Percentiles rank a stretch among this genome's conserved stretches.
Conservation (phyloP, 305 asterid genomes). For the Fraxinus dipetala region DNA sequence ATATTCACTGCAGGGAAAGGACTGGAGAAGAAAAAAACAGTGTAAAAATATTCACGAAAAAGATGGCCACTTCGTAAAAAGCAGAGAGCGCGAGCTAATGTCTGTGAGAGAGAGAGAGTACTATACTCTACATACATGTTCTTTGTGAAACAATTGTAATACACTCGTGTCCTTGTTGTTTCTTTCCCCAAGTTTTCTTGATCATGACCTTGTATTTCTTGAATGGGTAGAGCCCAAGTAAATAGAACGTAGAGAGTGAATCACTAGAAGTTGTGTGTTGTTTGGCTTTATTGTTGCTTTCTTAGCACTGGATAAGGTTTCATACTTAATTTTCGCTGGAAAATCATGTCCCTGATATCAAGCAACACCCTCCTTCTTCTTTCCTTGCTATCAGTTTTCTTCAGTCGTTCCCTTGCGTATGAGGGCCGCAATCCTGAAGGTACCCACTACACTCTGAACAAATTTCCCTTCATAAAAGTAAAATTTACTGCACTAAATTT, state of each 20-base stretch:
- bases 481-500: not conserved
- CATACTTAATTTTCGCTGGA: not conserved
- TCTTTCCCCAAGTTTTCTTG: not conserved
- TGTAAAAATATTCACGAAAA: slow-evolving; percentile 43
- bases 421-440: slow-evolving; percentile 89
- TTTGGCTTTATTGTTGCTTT: not conserved
- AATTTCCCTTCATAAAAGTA: not conserved
- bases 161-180: not conserved
- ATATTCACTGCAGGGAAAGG: slow-evolving; percentile 16
- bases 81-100: not conserved
- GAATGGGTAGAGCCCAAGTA: not conserved
- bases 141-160: not conserved
- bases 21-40: slow-evolving; percentile 24
- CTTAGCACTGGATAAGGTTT: not conserved
- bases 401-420: slow-evolving; percentile 39
- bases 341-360: not conserved
- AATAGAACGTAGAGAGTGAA: not conserved
- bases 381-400: slow-evolving; percentile 33
- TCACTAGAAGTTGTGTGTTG: not conserved
- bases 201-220: not conserved
- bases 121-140: not conserved
- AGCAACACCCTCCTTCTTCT: slow-evolving; percentile 15
- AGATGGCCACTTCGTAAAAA: slow-evolving; percentile 31
- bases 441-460: slow-evolving; percentile 14
- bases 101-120: not conserved